Base-by-base conservation (phyloP, 345 rosid species). In the Eutrema japonicum region DNA sequence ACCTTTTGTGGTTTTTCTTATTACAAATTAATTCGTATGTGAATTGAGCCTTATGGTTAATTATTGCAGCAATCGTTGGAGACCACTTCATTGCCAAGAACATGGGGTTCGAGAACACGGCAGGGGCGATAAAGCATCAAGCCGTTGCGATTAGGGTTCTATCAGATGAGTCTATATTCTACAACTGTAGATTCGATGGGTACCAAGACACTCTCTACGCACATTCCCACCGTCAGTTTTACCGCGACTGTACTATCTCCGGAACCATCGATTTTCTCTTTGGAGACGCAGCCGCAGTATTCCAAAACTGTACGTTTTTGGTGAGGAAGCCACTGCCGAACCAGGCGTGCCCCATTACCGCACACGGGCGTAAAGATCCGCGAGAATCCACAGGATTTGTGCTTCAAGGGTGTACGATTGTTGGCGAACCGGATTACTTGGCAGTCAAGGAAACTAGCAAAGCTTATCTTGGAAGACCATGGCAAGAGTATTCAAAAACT, bases 251-350 rank as follows among this genome's bases (percentile, higher is more conserved):
- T 79, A 78, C 73, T 50, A 73, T 93, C 79, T 55, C 88, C 0
- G 98, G 98, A 50, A 91, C 97, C 13, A 80, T 93, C 8, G 97
- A 93, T 76, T 86, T 89, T 68, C 73, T 93, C 68, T 85, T 89
- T 35, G 98, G 98, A 0, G 89, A 86, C 18, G 92, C 91, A 3
- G 67, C 84, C 1, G 88, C 70, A 0, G 70, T 86, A 33, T 88
- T 89, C 78, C 97, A 93, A 43, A 88, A 89, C 60, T 91, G 97
- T 78, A 78, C 51, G 5, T 79, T 93, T 66, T 54, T 82, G 27
- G 55, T 85, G 50, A 80, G 89, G 3, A 85, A 65, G 68, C 97
- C 98, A 18, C 27, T 88, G 16, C 59, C 45, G 0, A 76, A 81
- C 73, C 97, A 93, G 41, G 82, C 79, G 9, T 75, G 83, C 59